These are phyloP conservation scores for Phallus indusiatus DNA, from an alignment of 768 basidiomycete species.

Conservation along the genomic window DNA sequence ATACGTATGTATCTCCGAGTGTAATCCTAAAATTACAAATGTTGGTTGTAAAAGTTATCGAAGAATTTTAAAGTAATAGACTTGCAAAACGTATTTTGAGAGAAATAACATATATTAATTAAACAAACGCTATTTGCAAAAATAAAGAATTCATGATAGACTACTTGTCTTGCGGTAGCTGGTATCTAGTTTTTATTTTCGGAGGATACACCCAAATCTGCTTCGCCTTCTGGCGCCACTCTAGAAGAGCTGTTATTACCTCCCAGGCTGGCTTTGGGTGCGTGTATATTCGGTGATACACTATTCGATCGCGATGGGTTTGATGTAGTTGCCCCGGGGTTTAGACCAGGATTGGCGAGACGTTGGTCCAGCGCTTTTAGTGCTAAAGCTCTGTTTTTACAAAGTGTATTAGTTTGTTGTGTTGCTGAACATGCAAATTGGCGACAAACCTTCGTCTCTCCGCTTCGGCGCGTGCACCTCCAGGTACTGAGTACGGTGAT, in stretches of 20 bases:
- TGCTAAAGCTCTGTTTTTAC: conserved; percentile 69
- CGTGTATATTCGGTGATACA: neutral
- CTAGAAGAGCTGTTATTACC: neutral
- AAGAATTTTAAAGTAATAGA: neutral
- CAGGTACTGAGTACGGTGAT: conserved; percentile 68
- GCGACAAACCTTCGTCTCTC: conserved; percentile 76
- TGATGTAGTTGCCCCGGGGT: conserved; percentile 5
- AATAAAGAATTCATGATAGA: neutral
- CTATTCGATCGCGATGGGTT: neutral
- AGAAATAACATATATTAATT: neutral
- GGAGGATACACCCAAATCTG: neutral
- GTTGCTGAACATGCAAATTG: conserved; percentile 6
- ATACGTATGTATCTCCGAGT: neutral
- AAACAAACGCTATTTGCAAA: neutral
- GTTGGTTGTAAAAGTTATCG: no score
- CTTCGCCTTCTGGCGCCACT: neutral
- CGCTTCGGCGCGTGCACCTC: conserved; percentile 89
- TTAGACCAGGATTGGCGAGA: conserved; percentile 48
- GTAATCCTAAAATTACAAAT: neutral
- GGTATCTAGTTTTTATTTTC: neutral
- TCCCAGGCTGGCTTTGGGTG: neutral
- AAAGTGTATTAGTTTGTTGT: neutral
- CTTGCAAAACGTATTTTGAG: neutral
- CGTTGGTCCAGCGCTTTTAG: conserved; percentile 94
- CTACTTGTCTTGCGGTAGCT: neutral